A percentile compares a stretch with the other conserved stretches of the same genome.
These are phyloP conservation scores for Cercospora janseana DNA, from an alignment of 2,329 filamentous ascomycete species.

Conservation along the genomic window DNA sequence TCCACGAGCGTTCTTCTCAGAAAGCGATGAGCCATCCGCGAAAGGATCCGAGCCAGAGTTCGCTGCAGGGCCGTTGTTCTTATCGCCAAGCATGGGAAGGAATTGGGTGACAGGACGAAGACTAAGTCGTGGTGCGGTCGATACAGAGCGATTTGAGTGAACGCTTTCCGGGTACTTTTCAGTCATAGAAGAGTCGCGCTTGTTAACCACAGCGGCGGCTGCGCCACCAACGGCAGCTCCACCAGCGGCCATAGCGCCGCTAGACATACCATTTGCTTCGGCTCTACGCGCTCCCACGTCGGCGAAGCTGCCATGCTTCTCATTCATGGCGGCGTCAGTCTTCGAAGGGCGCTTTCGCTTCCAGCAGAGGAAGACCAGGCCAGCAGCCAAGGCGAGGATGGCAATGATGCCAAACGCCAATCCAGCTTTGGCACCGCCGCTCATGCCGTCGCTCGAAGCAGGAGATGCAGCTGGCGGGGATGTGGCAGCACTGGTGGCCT, in stretches of 20 bases:
- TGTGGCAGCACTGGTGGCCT: conserved; percentile 22
- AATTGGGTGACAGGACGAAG: conserved; percentile 83
- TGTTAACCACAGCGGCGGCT: conserved; percentile 14
- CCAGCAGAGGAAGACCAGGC: conserved; percentile 70
- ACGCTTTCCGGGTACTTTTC: conserved; percentile 40
- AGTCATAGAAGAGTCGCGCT: conserved; percentile 28
- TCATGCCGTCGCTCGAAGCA: conserved; percentile 40
- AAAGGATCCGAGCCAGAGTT: conserved; percentile 37
- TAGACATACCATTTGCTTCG: conserved; percentile 19
- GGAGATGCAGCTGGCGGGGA: conserved; percentile 14
- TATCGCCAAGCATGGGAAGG: conserved; percentile 61
- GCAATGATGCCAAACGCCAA: conserved; percentile 79
- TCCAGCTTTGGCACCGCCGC: conserved; percentile 66
- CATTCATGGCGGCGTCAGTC: conserved; percentile 42
- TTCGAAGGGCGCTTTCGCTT: conserved; percentile 67
- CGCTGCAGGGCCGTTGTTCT: conserved; percentile 38
- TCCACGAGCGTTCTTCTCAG: conserved; percentile 31
- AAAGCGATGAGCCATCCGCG: conserved; percentile 35
- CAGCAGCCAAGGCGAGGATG: conserved; percentile 63
- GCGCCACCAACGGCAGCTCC: conserved; percentile 12
- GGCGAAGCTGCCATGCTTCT: conserved; percentile 36
- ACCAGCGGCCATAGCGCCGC: background rate
- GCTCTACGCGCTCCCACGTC: conserved; percentile 23
- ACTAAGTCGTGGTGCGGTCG: conserved; percentile 74
- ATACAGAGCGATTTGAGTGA: conserved; percentile 47